Percentiles rank a stretch among this genome's conserved stretches.
These are phyloP conservation scores for Saccharomycopsis fodiens DNA, from an alignment of 805 yeast species.

Conservation along the genomic window DNA sequence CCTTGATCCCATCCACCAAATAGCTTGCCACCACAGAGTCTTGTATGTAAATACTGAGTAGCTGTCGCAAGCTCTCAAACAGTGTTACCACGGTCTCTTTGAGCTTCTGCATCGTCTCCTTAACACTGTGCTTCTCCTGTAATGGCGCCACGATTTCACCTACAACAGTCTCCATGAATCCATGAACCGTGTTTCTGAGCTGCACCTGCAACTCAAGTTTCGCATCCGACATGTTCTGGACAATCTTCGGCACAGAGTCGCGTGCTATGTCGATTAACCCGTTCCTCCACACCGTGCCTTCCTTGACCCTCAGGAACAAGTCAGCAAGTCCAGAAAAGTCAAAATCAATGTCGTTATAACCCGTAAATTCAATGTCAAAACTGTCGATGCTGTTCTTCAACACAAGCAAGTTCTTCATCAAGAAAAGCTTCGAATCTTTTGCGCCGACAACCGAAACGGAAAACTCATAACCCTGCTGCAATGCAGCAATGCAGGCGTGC, in stretches of 20 bases:
- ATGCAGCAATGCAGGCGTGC: constrained; percentile 62
- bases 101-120: constrained; percentile 28
- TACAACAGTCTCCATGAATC: constrained; percentile 54
- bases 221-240: constrained; percentile 76
- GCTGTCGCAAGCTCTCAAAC: constrained; percentile 45
- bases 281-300: constrained; percentile 20
- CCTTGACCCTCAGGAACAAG: constrained; percentile 36
- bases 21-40: constrained; percentile 46
- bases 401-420: constrained; percentile 63
- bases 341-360: constrained; percentile 58
- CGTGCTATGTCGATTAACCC: constrained; percentile 43
- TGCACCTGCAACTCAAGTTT: constrained; percentile 65
- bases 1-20: constrained; percentile 59
- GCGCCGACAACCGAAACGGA: constrained; percentile 41
- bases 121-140: background rate
- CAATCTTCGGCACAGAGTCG: constrained; percentile 71
- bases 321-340: constrained; percentile 74
- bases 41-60: constrained; percentile 45
- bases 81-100: constrained; percentile 43
- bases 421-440: constrained; percentile 55
- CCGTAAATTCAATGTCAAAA: constrained; percentile 71
- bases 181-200: constrained; percentile 61
- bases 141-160: constrained; percentile 42
- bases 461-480: constrained; percentile 45
- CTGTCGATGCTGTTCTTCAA: constrained; percentile 61